Percentiles rank a stretch among this genome's conserved stretches.
phyloP scores from a whole-genome alignment of 805 yeast genomes.

The Candida coleopterorum region DNA sequence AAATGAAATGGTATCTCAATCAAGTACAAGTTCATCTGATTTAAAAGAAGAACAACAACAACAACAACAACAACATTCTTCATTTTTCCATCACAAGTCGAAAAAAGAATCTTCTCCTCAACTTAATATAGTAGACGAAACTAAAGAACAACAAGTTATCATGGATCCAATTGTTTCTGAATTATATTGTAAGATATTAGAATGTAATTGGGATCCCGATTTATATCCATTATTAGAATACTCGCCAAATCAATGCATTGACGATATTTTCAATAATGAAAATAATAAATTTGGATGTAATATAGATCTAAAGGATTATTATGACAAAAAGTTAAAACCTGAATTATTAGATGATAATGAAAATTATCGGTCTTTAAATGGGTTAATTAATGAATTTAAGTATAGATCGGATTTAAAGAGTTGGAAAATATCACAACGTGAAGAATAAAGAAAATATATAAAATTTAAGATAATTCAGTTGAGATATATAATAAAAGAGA shows the following conservation, averaged over 20 bases:
- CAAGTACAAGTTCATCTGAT: background rate
- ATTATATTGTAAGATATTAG: slow-evolving; percentile 50
- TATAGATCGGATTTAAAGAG: slow-evolving; percentile 35
- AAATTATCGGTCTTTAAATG: slow-evolving; percentile 25
- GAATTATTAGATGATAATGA: slow-evolving; percentile 13
- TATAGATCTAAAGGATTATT: slow-evolving; percentile 3
- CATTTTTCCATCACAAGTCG: background rate
- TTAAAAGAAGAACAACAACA: background rate
- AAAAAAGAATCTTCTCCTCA: background rate
- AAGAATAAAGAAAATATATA: no score
- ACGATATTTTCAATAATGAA: slow-evolving; percentile 70
- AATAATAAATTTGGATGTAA: slow-evolving; percentile 41
- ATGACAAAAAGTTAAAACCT: slow-evolving; percentile 1
- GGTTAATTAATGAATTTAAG: slow-evolving; percentile 33
- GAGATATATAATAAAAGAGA: no score
- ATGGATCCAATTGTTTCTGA: slow-evolving; percentile 49
- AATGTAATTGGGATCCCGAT: slow-evolving; percentile 58
- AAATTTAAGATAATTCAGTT: no score
- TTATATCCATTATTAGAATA: slow-evolving; percentile 43
- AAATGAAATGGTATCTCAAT: slow-evolving; percentile 2
- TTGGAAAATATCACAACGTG: slow-evolving; percentile 25
- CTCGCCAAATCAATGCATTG: slow-evolving; percentile 66
- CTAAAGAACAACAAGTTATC: slow-evolving; percentile 13
- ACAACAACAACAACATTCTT: background rate
- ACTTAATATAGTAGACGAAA: background rate